Percentiles rank a stretch among this genome's conserved stretches.
Conservation (phyloP, 225 moss, liverwort and hornwort genomes). For the Marchantia polymorpha region DNA sequence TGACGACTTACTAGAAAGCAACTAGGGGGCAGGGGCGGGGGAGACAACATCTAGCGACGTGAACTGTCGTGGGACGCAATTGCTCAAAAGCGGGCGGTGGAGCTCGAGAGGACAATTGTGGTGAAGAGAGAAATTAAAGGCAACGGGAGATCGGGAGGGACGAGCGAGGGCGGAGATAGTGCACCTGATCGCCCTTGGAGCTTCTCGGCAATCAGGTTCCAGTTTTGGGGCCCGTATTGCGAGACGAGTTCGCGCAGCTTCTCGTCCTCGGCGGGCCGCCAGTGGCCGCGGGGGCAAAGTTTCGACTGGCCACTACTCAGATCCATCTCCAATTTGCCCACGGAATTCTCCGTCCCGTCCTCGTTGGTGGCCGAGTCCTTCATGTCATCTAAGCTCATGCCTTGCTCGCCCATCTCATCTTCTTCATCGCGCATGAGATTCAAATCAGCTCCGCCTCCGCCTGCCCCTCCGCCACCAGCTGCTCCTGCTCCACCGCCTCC, state of each 20-base stretch:
- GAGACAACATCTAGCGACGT: background rate
- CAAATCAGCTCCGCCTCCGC: conserved; percentile 15
- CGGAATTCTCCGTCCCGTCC: conserved; percentile 59
- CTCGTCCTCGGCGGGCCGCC: conserved; percentile 94
- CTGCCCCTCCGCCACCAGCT: conserved; percentile 14
- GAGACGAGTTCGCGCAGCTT: conserved; percentile 87
- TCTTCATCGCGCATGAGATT: conserved; percentile 21
- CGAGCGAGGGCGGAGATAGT: background rate
- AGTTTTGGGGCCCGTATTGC: conserved; percentile 88
- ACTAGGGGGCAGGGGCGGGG: background rate
- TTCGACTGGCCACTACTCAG: conserved; percentile 71
- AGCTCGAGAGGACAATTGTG: background rate
- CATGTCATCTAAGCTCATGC: conserved; percentile 58
- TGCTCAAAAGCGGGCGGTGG: background rate
- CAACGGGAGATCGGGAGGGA: background rate
- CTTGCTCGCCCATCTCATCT: conserved; percentile 52
- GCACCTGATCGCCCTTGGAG: conserved; percentile 96
- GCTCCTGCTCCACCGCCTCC: conserved; percentile 9
- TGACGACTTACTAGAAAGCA: background rate
- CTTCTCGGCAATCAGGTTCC: conserved; percentile 99
- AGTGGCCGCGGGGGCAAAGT: conserved; percentile 93
- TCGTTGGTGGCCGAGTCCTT: conserved; percentile 65
- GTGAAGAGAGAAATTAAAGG: background rate
- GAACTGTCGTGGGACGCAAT: background rate
- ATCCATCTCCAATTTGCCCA: conserved; percentile 53